Evolutionary conservation across 2,329 filamentous ascomycete genomes (phyloP), one percentile per base, ranked within the genome.

Genomic region (Colletotrichum noveboracense): DNA sequence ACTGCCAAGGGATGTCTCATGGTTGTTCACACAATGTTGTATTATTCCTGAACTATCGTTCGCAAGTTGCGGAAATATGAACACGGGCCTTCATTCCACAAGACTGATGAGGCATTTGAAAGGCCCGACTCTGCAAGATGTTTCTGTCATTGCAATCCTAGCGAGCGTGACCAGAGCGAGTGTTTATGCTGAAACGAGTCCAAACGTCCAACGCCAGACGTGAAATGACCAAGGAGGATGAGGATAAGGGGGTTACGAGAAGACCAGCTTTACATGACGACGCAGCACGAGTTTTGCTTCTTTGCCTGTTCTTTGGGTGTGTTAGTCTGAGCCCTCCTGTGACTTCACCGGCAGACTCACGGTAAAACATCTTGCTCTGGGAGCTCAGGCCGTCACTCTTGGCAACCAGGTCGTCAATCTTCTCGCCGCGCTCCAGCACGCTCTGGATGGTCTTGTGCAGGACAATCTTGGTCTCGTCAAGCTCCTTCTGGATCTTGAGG

Each of bases 321-420:
- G 52, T 74, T n/a, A 74, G 68, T 8, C 24, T n/a, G 9, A 26
- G 28, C 7, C 16, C 70, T 18, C 14, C 18, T 9, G 12, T 60
- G 32, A 66, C 16, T 18, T 26, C 7, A 38, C 8, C 12, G 28
- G 52, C 6, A 14, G 26, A 87, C 89, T 80, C 85, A 94, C 94
- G 95, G 85, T 98, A 98, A 85, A 99, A 99, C 94, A 97, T 96
- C 91, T 98, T 98, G 88, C 95, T 98, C 89, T 97, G 94, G 66
- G 92, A 91, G 86, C 95, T 98, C 81, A 99, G 86, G 14, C 93
- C 95, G 80, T 98, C 95, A 81, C 95, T 98, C 92, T 98, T 98
- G 78, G 93, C 93, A 61, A 98, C 96, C 80, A 99, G 87, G 80
- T 94, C 95, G 83, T 98, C 96, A 79, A 99, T 95, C 91, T 98